These are phyloP conservation scores for Leishmania guyanensis DNA, from an alignment of 208 protist species.

Conservation along the genomic window DNA sequence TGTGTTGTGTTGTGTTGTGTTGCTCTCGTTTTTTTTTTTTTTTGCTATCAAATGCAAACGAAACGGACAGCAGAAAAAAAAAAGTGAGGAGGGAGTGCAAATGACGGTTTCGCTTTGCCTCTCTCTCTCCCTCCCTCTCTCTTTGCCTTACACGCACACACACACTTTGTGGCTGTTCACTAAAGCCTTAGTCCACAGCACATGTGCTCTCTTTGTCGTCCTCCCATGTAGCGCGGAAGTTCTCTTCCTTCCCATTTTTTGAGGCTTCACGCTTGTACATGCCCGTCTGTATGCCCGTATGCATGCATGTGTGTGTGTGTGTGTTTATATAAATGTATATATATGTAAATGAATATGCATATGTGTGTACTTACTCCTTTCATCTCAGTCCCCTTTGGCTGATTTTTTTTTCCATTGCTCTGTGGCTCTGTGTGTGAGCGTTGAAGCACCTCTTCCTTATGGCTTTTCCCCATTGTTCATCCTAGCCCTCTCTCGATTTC, in stretches of 20 bases:
- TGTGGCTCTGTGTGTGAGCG: neutral
- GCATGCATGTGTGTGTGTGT: too few relatives aligned
- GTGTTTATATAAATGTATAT: neutral
- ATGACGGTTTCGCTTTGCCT: neutral
- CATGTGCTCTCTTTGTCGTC: neutral
- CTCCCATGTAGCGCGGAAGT: neutral
- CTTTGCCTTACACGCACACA: neutral
- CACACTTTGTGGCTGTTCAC: neutral
- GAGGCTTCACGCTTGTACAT: neutral
- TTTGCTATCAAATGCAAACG: neutral
- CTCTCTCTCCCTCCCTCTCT: neutral
- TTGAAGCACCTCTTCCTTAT: neutral
- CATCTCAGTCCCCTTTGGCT: neutral
- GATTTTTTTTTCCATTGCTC: neutral
- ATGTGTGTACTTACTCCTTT: neutral
- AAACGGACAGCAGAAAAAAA: neutral
- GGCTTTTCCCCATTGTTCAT: slow-evolving; percentile 5
- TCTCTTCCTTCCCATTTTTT: neutral
- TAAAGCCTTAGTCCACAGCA: neutral
- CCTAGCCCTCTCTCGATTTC: neutral
- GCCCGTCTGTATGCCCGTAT: too few relatives aligned
- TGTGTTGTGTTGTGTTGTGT: neutral
- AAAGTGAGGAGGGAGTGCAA: neutral
- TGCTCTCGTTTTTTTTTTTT: neutral
- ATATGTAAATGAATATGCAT: neutral